phyloP scores from a whole-genome alignment of 1,284 basidiomycete genomes.

The Polyporus tsugae region DNA sequence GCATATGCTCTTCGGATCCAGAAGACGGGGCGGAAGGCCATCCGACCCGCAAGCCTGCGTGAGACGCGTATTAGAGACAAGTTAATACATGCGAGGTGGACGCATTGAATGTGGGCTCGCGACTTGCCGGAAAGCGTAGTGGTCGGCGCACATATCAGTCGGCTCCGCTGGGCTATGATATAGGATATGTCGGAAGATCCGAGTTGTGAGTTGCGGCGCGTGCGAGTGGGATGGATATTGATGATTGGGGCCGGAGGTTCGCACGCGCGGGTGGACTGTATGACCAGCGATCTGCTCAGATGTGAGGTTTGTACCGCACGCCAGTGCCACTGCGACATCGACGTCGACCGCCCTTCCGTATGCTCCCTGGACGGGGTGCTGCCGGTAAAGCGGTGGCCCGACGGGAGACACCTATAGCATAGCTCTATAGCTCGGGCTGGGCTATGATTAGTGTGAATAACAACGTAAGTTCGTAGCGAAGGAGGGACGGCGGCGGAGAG shows the following conservation, averaged over 20 bases:
- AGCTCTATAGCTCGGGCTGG: background rate
- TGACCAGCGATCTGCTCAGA: background rate
- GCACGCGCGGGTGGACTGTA: background rate
- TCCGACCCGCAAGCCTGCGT: background rate
- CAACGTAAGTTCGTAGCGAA: background rate
- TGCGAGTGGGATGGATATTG: background rate
- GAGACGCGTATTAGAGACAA: too few relatives aligned
- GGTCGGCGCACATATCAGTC: background rate
- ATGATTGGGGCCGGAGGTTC: background rate
- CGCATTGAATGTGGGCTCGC: background rate
- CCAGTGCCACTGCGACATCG: too few relatives aligned
- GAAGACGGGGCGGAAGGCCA: background rate
- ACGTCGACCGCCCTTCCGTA: background rate
- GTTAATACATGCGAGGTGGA: too few relatives aligned
- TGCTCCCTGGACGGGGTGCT: background rate
- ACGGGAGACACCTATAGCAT: background rate
- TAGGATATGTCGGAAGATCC: background rate
- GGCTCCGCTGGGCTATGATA: background rate
- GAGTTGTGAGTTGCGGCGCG: background rate
- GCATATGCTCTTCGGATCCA: background rate
- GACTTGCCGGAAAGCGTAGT: background rate
- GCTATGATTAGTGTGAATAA: background rate
- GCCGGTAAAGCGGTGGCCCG: background rate
- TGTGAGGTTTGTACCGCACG: background rate
- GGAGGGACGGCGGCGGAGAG: background rate